Conservation (phyloP, 1,284 basidiomycete genomes). For the Leccinum griseonigrum region DNA sequence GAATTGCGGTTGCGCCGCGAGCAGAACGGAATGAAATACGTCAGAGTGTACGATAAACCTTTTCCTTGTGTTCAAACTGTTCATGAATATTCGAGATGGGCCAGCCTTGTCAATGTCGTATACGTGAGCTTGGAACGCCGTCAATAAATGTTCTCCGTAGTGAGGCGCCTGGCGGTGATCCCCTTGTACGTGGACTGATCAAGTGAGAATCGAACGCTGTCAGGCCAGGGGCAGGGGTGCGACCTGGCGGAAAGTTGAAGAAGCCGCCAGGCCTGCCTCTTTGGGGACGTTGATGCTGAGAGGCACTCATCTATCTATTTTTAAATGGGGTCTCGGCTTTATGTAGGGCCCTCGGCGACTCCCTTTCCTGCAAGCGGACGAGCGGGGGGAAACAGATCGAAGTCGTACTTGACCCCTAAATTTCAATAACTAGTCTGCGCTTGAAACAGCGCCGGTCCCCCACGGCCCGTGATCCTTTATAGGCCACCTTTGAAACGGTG, state of each 20-base stretch:
- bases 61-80: not conserved
- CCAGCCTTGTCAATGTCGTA: not conserved
- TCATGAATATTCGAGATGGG: not conserved
- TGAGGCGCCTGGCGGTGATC: not conserved
- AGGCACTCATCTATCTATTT: not conserved
- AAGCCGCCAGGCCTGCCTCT: not conserved
- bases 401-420: not conserved
- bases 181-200: not conserved
- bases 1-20: not conserved
- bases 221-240: not conserved
- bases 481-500: not conserved
- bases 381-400: not conserved
- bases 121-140: not conserved
- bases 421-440: too few species aligned
- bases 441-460: too few species aligned
- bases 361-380: not conserved
- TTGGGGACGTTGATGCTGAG: not conserved
- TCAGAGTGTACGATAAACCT: not conserved
- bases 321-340: not conserved
- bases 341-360: not conserved
- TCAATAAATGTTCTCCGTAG: not conserved
- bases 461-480: too few species aligned
- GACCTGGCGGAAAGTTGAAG: not conserved
- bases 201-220: conserved; percentile 1
- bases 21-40: not conserved